phyloP scores from a whole-genome alignment of 2,329 filamentous ascomycete genomes.

The Aspergillus felis region DNA sequence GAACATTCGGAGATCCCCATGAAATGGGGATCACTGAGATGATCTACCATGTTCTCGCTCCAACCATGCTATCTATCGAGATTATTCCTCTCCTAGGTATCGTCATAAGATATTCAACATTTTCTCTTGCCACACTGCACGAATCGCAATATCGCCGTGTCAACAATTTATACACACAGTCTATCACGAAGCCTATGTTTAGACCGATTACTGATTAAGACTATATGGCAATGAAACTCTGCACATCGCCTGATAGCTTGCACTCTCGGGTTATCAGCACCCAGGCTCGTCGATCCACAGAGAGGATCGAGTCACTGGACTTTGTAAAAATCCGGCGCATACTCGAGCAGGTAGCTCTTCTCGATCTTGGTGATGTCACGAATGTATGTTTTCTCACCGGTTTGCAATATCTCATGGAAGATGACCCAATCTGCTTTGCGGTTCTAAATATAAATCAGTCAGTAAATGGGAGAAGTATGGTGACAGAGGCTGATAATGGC shows the following conservation, averaged over 20 bases:
- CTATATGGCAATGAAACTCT: background rate
- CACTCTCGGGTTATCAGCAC: background rate
- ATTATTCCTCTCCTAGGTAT: background rate
- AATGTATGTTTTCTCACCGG: constrained; percentile 81
- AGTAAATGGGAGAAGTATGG: background rate
- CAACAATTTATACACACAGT: background rate
- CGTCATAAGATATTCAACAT: background rate
- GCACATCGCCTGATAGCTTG: background rate
- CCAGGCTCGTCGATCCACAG: background rate
- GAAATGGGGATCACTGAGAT: background rate
- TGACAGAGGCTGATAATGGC: background rate
- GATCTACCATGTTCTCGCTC: background rate
- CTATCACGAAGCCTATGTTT: background rate
- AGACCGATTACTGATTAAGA: background rate
- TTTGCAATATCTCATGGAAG: constrained; percentile 91
- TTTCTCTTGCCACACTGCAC: background rate
- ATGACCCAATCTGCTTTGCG: constrained; percentile 95
- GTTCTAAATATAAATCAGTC: constrained; percentile 50
- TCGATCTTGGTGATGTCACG: constrained; percentile 90
- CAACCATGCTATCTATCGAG: background rate
- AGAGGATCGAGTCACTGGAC: constrained; percentile 36
- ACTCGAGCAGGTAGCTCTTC: constrained; percentile 86
- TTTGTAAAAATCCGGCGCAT: constrained; percentile 78
- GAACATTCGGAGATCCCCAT: background rate
- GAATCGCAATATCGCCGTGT: background rate